These are phyloP conservation scores for Ascoidea asiatica DNA, from an alignment of 805 yeast genomes.

Conservation along the genomic window DNA sequence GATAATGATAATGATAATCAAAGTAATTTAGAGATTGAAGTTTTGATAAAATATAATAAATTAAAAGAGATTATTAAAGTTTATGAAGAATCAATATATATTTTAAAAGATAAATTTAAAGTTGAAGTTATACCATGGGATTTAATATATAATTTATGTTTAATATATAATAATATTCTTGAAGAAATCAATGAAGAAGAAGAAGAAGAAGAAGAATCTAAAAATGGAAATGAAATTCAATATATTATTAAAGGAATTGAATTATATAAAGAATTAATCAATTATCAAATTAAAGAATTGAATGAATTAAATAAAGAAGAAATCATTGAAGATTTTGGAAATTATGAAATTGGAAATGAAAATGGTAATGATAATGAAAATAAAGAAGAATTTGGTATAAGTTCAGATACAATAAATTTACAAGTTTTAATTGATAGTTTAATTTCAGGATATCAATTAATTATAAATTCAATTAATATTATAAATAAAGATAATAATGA, in stretches of 20 bases:
- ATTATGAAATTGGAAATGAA: background rate
- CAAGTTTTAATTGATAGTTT: background rate
- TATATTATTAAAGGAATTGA: constrained; percentile 2
- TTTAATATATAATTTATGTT: constrained; percentile 8
- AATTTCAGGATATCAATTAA: background rate
- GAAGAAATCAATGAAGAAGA: constrained; percentile 6
- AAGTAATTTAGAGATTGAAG: constrained; percentile 5
- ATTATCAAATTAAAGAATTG: constrained; percentile 8
- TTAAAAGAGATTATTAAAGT: background rate
- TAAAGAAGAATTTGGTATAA: background rate
- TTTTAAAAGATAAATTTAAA: background rate
- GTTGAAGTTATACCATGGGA: constrained; percentile 7
- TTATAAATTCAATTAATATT: no score
- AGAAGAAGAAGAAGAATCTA: background rate
- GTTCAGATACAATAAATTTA: background rate
- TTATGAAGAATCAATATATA: background rate
- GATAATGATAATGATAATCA: constrained; percentile 21
- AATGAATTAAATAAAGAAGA: no score
- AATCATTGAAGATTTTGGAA: no score
- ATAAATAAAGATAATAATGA: background rate
- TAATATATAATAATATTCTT: constrained; percentile 9
- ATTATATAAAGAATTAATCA: constrained; percentile 4
- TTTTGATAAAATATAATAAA: background rate
- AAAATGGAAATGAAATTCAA: background rate
- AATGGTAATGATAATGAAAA: background rate